phyloP scores from a whole-genome alignment of 768 basidiomycete species.

The Boletus sensibilis region DNA sequence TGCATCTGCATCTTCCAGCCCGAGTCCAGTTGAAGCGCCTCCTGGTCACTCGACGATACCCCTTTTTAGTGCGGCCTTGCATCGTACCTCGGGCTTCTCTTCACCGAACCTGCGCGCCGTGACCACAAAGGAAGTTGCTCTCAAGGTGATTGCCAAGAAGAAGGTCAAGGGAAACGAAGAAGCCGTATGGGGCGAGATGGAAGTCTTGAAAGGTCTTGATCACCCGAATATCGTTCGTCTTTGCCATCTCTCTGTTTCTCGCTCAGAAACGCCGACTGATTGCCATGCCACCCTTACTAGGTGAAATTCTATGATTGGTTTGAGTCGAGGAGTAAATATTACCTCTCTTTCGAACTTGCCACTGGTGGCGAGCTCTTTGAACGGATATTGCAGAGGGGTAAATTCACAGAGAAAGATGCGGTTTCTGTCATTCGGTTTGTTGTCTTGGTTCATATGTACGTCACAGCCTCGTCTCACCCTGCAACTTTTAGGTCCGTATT shows the following conservation, averaged over 20 bases:
- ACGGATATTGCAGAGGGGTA: slow-evolving; percentile 78
- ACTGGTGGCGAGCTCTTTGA: slow-evolving; percentile 94
- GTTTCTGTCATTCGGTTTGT: slow-evolving; percentile 70
- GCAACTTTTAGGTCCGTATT: slow-evolving; percentile 60
- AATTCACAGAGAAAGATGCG: slow-evolving; percentile 92
- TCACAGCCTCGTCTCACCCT: neutral
- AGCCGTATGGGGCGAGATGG: slow-evolving; percentile 91
- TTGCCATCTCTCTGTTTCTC: neutral
- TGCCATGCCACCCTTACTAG: slow-evolving; percentile 36
- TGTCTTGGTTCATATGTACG: neutral
- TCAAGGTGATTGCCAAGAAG: slow-evolving; percentile 94
- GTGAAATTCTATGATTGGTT: slow-evolving; percentile 98
- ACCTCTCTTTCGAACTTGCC: slow-evolving; percentile 93
- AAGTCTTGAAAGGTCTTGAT: slow-evolving; percentile 83
- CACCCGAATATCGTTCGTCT: slow-evolving; percentile 84
- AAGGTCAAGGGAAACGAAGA: slow-evolving; percentile 90
- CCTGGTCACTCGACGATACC: slow-evolving; percentile 29
- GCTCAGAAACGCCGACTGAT: neutral
- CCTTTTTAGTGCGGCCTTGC: slow-evolving; percentile 28
- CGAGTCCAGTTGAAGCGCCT: slow-evolving; percentile 20
- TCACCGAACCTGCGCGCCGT: slow-evolving; percentile 31
- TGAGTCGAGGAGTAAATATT: slow-evolving; percentile 91
- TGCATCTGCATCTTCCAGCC: slow-evolving; percentile 42
- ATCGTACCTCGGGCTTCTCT: slow-evolving; percentile 16
- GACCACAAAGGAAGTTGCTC: slow-evolving; percentile 69